Evolutionary conservation across 2,329 filamentous ascomycete genomes (phyloP).

Genomic region (Talaromyces sp.): DNA sequence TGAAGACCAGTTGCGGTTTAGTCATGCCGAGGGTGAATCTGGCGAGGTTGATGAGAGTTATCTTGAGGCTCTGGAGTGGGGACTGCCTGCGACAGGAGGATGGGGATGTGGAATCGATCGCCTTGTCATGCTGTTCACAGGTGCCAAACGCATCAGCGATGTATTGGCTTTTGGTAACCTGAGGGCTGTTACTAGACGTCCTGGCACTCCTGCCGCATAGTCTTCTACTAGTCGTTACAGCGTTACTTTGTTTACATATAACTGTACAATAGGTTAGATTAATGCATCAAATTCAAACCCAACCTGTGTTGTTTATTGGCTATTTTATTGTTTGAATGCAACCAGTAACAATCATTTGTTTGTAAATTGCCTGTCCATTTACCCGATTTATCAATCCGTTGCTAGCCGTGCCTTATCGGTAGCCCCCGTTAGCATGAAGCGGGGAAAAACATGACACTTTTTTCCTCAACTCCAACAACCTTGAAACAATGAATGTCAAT

Average conservation of each 20-base stretch:
- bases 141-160: slow-evolving; percentile 77
- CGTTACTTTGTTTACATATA: background rate
- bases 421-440: slow-evolving; percentile 9
- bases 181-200: slow-evolving; percentile 51
- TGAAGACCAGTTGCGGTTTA: slow-evolving; percentile 57
- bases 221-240: slow-evolving; percentile 2
- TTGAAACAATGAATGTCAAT: slow-evolving; percentile 21
- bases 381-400: slow-evolving; percentile 12
- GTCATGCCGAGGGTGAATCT: slow-evolving; percentile 52
- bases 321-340: background rate
- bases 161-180: slow-evolving; percentile 87
- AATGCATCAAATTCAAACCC: slow-evolving; percentile 4
- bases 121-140: slow-evolving; percentile 86
- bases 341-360: no score
- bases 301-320: background rate
- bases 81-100: slow-evolving; percentile 90
- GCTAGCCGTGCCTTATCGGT: slow-evolving; percentile 23
- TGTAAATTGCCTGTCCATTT: background rate
- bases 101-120: slow-evolving; percentile 95
- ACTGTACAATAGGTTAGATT: slow-evolving; percentile 8
- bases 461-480: background rate
- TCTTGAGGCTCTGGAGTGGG: slow-evolving; percentile 80
- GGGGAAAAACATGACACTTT: slow-evolving; percentile 18
- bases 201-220: slow-evolving; percentile 10
- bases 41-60: slow-evolving; percentile 74